Base-by-base conservation (phyloP, 768 basidiomycete genomes). In the Hericium rajendrae region DNA sequence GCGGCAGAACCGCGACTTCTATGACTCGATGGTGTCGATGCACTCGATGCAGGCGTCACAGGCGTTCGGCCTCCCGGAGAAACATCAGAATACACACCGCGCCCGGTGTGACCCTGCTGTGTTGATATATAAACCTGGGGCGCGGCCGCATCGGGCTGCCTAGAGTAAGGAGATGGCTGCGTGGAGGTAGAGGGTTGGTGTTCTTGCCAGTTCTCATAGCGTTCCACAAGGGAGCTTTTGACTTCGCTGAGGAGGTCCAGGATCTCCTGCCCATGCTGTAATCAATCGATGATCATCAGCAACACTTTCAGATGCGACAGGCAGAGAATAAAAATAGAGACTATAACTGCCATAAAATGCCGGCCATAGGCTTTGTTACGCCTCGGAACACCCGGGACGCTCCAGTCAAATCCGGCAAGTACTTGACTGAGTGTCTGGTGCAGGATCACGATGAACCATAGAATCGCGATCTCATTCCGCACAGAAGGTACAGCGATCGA, bases 221-320 rank as follows among this genome's bases (percentile, higher is more conserved):
- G 78, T 46, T 81, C 78, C 48, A 86, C 78, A 8, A 91, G 76
- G 3, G 72, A 64, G 9, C 80, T 79, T 58, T 89, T 90, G 54
- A 92, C 74, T 24, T 80, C 76, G 51, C 81, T 74, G 37, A 92
- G 79, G 60, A 75, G 76, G 58, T 81, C 77, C 48, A 91, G 77
- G 53, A 91, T 86, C 56, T 87, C 79, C 65, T 88, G 82, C 16
- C 88, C 88, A 55, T 88, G 86, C 86, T 88, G 68, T 61, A 58
- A 56, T 55, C 37, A 62, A 59, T 57, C 60, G 58, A 53, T 41
- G 32, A 55, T 57, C 38, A 49, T 55, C 46, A 52, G 59, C 37
- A n/a, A 39, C 18, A 20, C 57, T 10, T 18, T 52, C 24, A 48
- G 26, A 32, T 32, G 15, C 56, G 38, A 59, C 28, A 28, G 43